Percentiles rank a stretch among this genome's conserved stretches.
Conservation (phyloP, 768 basidiomycete genomes). For the Tephrocybe sp. region DNA sequence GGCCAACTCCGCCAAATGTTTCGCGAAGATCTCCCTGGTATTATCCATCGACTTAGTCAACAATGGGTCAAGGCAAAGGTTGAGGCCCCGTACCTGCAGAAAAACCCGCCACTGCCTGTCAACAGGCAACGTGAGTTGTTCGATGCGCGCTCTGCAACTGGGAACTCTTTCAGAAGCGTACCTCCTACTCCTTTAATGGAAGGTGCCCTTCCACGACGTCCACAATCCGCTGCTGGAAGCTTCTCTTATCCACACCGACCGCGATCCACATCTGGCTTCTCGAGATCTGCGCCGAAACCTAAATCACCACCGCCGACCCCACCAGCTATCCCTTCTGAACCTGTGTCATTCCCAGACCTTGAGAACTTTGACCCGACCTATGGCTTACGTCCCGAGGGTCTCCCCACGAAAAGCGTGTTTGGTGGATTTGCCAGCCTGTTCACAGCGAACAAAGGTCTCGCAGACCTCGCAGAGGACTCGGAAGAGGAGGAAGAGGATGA, state of each 20-base stretch:
- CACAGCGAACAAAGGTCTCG: constrained; percentile 64
- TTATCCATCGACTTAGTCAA: constrained; percentile 94
- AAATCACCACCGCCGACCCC: constrained; percentile 13
- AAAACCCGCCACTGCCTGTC: constrained; percentile 41
- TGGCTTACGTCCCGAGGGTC: constrained; percentile 88
- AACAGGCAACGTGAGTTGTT: constrained; percentile 26
- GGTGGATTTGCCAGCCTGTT: constrained; percentile 77
- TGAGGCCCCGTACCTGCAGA: constrained; percentile 82
- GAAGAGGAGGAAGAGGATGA: constrained; percentile 41
- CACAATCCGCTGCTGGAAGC: constrained; percentile 11
- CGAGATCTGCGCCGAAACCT: constrained; percentile 21
- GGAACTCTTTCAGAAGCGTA: constrained; percentile 27
- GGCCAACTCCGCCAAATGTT: constrained; percentile 98
- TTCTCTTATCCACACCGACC: constrained; percentile 25
- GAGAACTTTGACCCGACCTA: constrained; percentile 97
- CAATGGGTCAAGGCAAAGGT: constrained; percentile 95
- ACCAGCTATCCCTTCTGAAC: constrained; percentile 27
- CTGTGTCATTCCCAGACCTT: constrained; percentile 39
- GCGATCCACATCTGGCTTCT: constrained; percentile 44
- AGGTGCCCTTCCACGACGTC: constrained; percentile 5
- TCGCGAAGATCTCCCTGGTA: constrained; percentile 92
- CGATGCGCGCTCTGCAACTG: constrained; percentile 45
- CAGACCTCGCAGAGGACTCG: constrained; percentile 75
- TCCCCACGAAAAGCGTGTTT: constrained; percentile 84
- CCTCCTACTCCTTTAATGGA: constrained; percentile 15